Base-by-base conservation (phyloP, 176 grass and related monocot species). In the Typha latifolia region DNA sequence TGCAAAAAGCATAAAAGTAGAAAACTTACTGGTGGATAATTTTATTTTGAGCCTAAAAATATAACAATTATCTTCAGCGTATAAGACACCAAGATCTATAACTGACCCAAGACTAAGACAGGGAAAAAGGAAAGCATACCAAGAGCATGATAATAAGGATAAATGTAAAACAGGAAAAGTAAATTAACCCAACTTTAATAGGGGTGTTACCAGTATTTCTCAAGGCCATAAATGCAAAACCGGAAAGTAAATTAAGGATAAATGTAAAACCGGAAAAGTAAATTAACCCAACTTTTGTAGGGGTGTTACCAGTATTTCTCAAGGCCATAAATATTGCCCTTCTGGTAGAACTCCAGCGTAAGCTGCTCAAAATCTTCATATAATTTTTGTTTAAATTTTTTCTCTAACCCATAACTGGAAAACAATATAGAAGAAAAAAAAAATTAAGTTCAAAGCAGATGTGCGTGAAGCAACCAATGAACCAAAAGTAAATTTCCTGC, bases 341-440 rank as follows among this genome's bases (percentile, higher is more conserved):
- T 99, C 34, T 63, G 53, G 64, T 93, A 93, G 68, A 82, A 99
- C 12, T 93, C 81, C 0, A 93, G 77, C 6, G 86, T 82, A 70
- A 93, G 71, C 52, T 87, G 82, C 81, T 99, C 94, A 0, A 99
- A 99, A 79, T 99, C 94, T 77, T 82, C 84, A 84, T 90, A 99
- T 47, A 93, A 68, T 81, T 85, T 87, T 29, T 62, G 63, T 63
- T 83, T 87, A 74, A 99, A 93, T 20, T 90, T 90, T 65, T 87
- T 99, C 72, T 99, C 94, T 77, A 99, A 85, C 48, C 94, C 94
- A 83, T 99, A 99, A 87, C 94, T 99, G 80, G 47, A 87, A 77
- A 64, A 71, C 24, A 66, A 62, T 26, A 63, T n/a, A 62, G 59
- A n/a, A 61, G 29, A 69, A 51, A 77, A 72, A 63, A 69, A 51